Base-by-base conservation (phyloP, 768 basidiomycete genomes). In the Crassisporium funariophilum region DNA sequence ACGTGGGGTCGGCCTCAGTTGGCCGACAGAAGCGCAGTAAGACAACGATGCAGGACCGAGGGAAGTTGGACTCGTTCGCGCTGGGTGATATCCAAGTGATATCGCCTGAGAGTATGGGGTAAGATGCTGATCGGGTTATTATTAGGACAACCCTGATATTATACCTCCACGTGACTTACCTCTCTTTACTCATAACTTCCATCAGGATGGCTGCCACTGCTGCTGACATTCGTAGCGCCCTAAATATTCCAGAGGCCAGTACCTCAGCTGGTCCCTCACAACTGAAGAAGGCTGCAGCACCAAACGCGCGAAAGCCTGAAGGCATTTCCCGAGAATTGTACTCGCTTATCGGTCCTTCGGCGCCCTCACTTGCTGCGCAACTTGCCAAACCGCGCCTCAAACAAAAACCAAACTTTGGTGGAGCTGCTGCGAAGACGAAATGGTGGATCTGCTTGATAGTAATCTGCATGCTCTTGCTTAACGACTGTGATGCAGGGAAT, bases 261-360 rank as follows among this genome's bases (percentile, higher is more conserved):
- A 59, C 73, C 22, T 62, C 72, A 6, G 59, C 74, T 6, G 71
- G 73, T 4, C 71, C 78, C 2, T 68, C 77, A n/a, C 77, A 74
- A 29, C 61, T 64, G 2, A 79, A 77, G 56, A 86, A 79, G 55
- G 49, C 68, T 3, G 25, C 62, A 17, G 44, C 70, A n/a, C 13
- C 69, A 2, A 59, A 73, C 10, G 59, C 71, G 13, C 78, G 79
- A 59, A 91, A 89, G 66, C 90, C 90, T 3, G 91, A 93, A 15
- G 95, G 95, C 15, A 94, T 98, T 50, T 87, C 93, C 0, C 77
- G 94, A 55, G 95, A 98, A 66, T 77, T 99, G 2, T 98, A 89
- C 69, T 85, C 89, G 1, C 82, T 99, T 49, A 98, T 99, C 54
- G 95, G 95, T n/a, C 84, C 91, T 49, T 88, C 91, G 38, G 88